Evolutionary conservation across 495 filamentous ascomycete genomes (phyloP).

Genomic region (Tuber calosporum): DNA sequence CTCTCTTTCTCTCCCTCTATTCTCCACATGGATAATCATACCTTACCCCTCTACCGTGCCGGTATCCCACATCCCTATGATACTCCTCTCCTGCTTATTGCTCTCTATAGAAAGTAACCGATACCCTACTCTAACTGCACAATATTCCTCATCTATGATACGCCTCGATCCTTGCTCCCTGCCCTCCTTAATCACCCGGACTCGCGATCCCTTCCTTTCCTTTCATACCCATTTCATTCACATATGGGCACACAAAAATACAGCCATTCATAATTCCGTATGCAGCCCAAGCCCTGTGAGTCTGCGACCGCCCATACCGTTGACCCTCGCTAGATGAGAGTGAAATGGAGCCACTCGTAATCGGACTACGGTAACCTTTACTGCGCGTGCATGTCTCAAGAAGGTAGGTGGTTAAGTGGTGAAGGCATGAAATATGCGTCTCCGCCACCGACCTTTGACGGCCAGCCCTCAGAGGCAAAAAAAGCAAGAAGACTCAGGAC

Average conservation of each 20-base stretch:
- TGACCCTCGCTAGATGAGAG: neutral
- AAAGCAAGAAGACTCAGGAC: neutral
- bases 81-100: constrained; percentile 3
- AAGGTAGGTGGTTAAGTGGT: neutral
- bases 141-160: constrained; percentile 5
- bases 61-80: neutral
- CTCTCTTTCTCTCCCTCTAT: neutral
- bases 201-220: neutral
- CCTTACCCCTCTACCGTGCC: neutral
- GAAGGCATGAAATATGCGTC: neutral
- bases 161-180: constrained; percentile 1
- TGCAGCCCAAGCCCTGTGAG: neutral
- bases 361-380: neutral
- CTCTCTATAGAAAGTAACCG: neutral
- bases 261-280: neutral
- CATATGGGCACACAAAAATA: neutral
- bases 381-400: neutral
- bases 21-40: neutral
- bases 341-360: neutral
- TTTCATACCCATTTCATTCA: neutral
- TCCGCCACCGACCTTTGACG: neutral
- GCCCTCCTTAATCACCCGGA: neutral
- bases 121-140: neutral
- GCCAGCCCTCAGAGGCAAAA: neutral
- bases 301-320: neutral